Base-by-base conservation (phyloP, 805 yeast species). In the Suhomyces sp. region DNA sequence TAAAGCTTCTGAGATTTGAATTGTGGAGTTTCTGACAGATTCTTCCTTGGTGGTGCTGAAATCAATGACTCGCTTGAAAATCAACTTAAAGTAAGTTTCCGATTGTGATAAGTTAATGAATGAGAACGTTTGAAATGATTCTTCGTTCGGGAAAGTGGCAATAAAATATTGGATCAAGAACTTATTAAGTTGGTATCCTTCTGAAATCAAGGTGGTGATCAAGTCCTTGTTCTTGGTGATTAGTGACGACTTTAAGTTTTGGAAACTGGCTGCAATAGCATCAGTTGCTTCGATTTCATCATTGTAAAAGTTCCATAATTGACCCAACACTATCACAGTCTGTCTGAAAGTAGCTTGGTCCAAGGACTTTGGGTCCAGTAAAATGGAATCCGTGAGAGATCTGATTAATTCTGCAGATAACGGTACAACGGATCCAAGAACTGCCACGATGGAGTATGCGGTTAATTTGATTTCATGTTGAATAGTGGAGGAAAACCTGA, bases 401-500 rank as follows among this genome's bases (percentile, higher is more conserved):
- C 43, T 42, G 12, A 63, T 51, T 15, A 65, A 41, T 10, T 53
- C 56, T 17, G 49, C 26, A 5, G 60, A 42, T 30, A 93, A 68
- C 5, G 87, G 83, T 31, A 81, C 72, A 29, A 91, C 82, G 3
- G 91, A 71, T 5, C 83, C 75, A 33, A 90, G 64, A 2, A 91
- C 96, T 0, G 91, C 76, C 16, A 91, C 55, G 10, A 88, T 68
- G 31, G 95, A 84, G 56, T 86, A 91, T 2, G 91, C 88, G 13
- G 96, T 82, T 40, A 87, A 72, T 56, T 85, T 93, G 33, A 81
- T 72, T 50, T 87, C 95, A 24, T 65, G 30, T 5, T 39, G 37
- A 22, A 54, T 43, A 5, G 58, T 40, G 15, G 45, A 27, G 19
- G 56, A 48, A 33, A 31, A 43, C 30, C 44, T 48, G 32, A 33